phyloP scores from a whole-genome alignment of 257 asterid genomes.

The Scutellaria baicalensis region DNA sequence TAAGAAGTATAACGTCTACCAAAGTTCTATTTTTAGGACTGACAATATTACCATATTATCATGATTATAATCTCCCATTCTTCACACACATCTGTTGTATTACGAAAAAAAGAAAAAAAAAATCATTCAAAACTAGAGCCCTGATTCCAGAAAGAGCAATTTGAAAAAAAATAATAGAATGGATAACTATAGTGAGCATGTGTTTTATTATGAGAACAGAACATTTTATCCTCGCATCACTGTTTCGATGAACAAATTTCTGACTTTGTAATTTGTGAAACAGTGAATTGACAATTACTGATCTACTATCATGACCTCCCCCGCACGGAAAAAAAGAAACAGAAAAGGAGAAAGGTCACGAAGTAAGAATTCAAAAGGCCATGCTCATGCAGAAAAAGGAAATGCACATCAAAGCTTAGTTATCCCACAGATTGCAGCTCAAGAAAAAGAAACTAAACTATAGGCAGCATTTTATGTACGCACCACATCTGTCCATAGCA shows the following conservation, averaged over 20 bases:
- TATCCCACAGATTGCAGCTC: neutral
- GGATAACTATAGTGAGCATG: neutral
- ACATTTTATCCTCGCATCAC: neutral
- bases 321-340: neutral
- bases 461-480: constrained; percentile 4
- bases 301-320: neutral
- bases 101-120: neutral
- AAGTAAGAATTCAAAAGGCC: neutral
- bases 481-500: constrained; percentile 65
- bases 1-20: neutral
- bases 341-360: neutral
- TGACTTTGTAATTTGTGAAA: neutral
- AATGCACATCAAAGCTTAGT: neutral
- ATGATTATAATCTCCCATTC: neutral
- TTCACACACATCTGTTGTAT: neutral
- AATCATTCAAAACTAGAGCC: neutral
- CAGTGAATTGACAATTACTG: neutral
- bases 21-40: neutral
- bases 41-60: neutral
- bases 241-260: neutral
- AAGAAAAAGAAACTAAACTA: neutral
- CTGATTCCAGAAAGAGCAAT: neutral
- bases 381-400: neutral
- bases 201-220: neutral
- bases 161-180: neutral